Conservation (phyloP, 2,329 filamentous ascomycete genomes). For the Sarocladiaceae sp. region DNA sequence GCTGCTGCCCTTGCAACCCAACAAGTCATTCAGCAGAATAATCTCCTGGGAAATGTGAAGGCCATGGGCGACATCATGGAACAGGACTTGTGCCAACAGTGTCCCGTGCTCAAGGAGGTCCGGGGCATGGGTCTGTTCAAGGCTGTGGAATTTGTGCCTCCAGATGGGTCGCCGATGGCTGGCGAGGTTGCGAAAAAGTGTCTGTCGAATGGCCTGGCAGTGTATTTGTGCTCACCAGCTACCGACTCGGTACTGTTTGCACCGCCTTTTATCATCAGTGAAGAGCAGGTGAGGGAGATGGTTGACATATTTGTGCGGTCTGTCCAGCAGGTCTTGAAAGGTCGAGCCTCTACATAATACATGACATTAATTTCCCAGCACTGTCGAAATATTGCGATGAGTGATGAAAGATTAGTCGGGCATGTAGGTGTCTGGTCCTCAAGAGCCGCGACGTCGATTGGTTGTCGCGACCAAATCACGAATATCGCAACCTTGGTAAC, state of each 20-base stretch:
- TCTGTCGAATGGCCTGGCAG: conserved; percentile 12
- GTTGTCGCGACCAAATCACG: too few relatives aligned
- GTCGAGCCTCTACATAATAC: too few relatives aligned
- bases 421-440: too few relatives aligned
- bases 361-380: too few relatives aligned
- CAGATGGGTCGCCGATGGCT: conserved; percentile 9
- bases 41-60: conserved; percentile 25
- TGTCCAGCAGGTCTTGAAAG: background rate
- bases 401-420: too few relatives aligned
- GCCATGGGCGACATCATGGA: conserved; percentile 19
- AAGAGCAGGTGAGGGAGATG: conserved; percentile 10
- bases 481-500: too few relatives aligned
- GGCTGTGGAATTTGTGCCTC: conserved; percentile 2
- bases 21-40: conserved; percentile 28
- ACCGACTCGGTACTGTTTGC: conserved; percentile 13
- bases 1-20: conserved; percentile 36
- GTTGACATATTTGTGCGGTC: conserved; percentile 9
- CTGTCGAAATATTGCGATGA: too few relatives aligned
- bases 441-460: too few relatives aligned
- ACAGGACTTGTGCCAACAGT: background rate
- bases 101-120: conserved; percentile 1
- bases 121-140: conserved; percentile 9
- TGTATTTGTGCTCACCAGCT: conserved; percentile 13
- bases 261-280: conserved; percentile 14
- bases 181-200: conserved; percentile 11